Percentiles rank a stretch among this genome's conserved stretches.
Conservation (phyloP, 495 filamentous ascomycete genomes). For the Aspergillus cavernicola region DNA sequence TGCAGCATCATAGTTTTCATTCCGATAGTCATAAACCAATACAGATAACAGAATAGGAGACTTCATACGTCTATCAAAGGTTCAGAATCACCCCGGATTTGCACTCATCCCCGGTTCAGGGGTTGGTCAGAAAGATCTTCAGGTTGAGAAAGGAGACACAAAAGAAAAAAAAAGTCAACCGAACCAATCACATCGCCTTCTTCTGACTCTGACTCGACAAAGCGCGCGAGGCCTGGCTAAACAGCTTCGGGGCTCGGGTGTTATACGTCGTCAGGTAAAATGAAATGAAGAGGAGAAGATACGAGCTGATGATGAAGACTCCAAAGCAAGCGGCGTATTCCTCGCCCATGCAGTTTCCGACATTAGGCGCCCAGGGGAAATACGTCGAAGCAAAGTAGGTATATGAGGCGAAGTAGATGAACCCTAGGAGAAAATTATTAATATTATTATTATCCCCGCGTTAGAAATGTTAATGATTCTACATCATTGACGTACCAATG, state of each 20-base stretch:
- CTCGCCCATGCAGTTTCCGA: conserved; percentile 83
- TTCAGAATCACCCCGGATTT: too few relatives aligned
- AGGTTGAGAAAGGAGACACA: too few relatives aligned
- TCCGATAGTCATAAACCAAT: too few relatives aligned
- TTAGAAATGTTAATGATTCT: conserved; percentile 1
- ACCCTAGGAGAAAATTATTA: conserved; percentile 51
- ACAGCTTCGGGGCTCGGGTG: neutral
- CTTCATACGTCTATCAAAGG: too few relatives aligned
- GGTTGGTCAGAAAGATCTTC: too few relatives aligned
- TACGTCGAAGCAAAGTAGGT: conserved; percentile 90
- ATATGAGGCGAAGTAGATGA: conserved; percentile 94
- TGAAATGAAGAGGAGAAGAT: conserved; percentile 88
- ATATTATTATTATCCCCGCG: too few relatives aligned
- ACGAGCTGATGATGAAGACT: conserved; percentile 83
- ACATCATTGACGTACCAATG: conserved; percentile 40
- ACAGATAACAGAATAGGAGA: too few relatives aligned
- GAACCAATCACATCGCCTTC: neutral
- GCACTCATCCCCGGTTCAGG: too few relatives aligned
- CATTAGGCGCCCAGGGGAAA: conserved; percentile 75
- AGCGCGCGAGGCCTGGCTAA: neutral
- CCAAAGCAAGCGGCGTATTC: conserved; percentile 93
- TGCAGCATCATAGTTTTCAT: too few relatives aligned
- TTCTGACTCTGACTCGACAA: neutral
- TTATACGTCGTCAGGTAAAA: conserved; percentile 15
- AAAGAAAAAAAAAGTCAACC: too few relatives aligned